These are phyloP conservation scores for Lachancea thermotolerans DNA, from an alignment of 805 yeast genomes.

Conservation along the genomic window DNA sequence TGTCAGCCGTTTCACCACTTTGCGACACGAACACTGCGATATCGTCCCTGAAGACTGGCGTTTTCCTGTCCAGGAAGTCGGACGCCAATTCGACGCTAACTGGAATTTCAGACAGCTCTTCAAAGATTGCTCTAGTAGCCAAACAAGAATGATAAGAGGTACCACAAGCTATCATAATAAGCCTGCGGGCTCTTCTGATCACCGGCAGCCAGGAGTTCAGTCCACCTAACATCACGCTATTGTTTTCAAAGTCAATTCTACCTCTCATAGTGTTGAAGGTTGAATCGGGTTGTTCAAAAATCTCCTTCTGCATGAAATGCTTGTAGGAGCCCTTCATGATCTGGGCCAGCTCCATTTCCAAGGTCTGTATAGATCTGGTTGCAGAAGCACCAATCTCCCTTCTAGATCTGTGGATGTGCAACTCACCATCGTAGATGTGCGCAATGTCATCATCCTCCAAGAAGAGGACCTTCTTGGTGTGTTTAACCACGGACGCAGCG, in stretches of 20 bases:
- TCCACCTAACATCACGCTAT: conserved; percentile 80
- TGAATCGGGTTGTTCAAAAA: conserved; percentile 97
- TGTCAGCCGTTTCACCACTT: conserved; percentile 98
- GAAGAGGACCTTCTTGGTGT: conserved; percentile 93
- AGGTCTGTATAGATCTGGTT: conserved; percentile 90
- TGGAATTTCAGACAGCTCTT: conserved; percentile 92
- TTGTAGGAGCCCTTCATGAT: conserved; percentile 96
- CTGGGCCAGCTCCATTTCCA: conserved; percentile 94
- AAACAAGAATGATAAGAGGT: conserved; percentile 97
- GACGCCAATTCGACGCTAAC: conserved; percentile 90
- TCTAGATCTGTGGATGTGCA: conserved; percentile 95
- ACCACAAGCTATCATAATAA: conserved; percentile 99
- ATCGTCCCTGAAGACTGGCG: conserved; percentile 98
- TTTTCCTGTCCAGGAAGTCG: conserved; percentile 86
- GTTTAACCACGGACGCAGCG: conserved; percentile 93
- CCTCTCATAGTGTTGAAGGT: conserved; percentile 99
- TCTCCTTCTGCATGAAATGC: conserved; percentile 98
- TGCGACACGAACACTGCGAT: conserved; percentile 96
- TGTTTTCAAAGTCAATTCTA: conserved; percentile 84
- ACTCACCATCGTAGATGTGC: conserved; percentile 95
- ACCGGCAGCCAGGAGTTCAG: conserved; percentile 76
- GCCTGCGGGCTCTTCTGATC: conserved; percentile 88
- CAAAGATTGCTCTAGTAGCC: conserved; percentile 94
- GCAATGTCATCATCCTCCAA: conserved; percentile 98
- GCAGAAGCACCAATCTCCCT: conserved; percentile 85